Evolutionary conservation across 306 rosid genomes (phyloP), one percentile per base, ranked within the genome.

Genomic region (Dalbergia cultrata): DNA sequence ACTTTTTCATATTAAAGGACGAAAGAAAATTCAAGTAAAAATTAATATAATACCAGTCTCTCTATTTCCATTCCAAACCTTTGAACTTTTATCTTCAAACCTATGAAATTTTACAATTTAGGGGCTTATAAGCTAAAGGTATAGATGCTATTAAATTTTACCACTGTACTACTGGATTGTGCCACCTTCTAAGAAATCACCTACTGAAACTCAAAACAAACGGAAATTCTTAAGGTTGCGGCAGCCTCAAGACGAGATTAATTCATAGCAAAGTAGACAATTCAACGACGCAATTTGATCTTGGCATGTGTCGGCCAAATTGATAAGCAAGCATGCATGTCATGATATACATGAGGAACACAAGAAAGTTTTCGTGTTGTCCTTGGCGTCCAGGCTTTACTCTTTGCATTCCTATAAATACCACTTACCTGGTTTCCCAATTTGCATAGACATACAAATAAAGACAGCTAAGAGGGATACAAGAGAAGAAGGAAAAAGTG

Each of bases 341-440:
- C 62, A 71, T 62, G 72, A 49, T 56, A 64, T 68, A 21, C 72
- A 63, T 7, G 13, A 1, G 74, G 3, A 65, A 66, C 53, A 9
- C 5, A 35, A 6, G 5, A n/a, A 11, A 44, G 9, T 33, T 0
- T 12, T 47, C 4, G 14, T 53, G 31, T 26, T 71, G n/a, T 49
- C 16, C 43, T 43, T 37, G 10, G 31, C 14, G 44, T 39, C 33
- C 33, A 56, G 12, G 13, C 9, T 17, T 5, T 43, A n/a, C 58
- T 6, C 26, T 44, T 33, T 74, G 3, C 67, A 35, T 41, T 75
- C 62, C 60, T 68, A 76, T 76, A 82, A 82, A 76, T 82, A 76
- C 13, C 79, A 71, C 64, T 2, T 61, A n/a, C 62, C 1, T 31
- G 4, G 1, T 21, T 13, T 33, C 53, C 21, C 37, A 21, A 50